phyloP scores from a whole-genome alignment of 1,284 basidiomycete genomes.

The Rhizoctonia solani region DNA sequence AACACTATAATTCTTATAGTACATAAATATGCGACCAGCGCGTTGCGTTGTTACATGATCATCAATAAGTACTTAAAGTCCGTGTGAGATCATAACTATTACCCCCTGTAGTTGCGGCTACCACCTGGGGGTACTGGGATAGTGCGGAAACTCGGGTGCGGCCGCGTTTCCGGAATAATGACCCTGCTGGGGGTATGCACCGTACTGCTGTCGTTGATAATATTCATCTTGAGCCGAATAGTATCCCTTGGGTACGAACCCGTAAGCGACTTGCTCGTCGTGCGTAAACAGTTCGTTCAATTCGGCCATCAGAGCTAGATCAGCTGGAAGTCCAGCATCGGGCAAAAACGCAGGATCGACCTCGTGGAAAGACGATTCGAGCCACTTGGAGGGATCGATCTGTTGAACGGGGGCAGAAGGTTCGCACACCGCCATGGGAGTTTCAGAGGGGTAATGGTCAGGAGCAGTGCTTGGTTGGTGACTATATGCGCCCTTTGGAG shows the following conservation, averaged over 20 bases:
- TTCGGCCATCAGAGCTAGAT: neutral
- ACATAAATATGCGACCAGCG: no score
- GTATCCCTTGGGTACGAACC: neutral
- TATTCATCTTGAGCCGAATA: neutral
- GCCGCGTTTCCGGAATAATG: neutral
- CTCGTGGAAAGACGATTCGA: neutral
- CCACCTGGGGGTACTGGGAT: no score
- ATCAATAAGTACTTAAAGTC: no score
- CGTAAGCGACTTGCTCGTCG: neutral
- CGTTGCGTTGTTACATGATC: no score
- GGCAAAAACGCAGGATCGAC: neutral
- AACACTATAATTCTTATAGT: no score
- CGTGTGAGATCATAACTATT: neutral
- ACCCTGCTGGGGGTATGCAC: neutral
- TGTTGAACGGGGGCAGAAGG: neutral
- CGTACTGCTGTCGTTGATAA: neutral
- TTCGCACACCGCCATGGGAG: neutral
- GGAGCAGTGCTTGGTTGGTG: neutral
- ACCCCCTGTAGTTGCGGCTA: neutral
- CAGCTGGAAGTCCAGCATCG: neutral
- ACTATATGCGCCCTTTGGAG: neutral
- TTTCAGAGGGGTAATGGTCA: neutral
- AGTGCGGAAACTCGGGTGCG: neutral
- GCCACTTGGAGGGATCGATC: slow-evolving; percentile 8
- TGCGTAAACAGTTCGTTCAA: neutral